These are phyloP conservation scores for Xerocomellus amylosporus DNA, from an alignment of 768 basidiomycete genomes.

Conservation along the genomic window DNA sequence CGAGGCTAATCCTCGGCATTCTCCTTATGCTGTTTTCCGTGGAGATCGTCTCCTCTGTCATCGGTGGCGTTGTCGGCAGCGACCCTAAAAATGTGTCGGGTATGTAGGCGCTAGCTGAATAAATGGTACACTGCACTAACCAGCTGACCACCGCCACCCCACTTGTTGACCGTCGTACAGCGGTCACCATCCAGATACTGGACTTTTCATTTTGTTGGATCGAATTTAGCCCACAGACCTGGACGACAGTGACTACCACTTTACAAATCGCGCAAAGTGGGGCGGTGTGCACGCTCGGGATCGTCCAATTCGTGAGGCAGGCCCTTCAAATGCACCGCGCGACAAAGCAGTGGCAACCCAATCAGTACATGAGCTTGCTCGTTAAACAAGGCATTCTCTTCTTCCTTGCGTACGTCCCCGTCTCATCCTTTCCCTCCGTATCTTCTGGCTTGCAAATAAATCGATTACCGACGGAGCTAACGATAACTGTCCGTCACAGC, in stretches of 20 bases:
- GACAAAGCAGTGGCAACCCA: background rate
- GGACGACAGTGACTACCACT: background rate
- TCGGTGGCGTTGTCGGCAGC: background rate
- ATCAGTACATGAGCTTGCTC: background rate
- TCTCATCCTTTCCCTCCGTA: background rate
- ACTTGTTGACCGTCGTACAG: background rate
- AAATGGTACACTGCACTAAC: background rate
- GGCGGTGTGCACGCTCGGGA: background rate
- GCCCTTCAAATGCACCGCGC: background rate
- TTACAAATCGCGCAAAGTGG: background rate
- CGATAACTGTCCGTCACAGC: background rate
- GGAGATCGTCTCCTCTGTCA: background rate
- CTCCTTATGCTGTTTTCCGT: background rate
- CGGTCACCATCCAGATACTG: background rate
- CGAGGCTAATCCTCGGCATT: background rate
- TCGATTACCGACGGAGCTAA: background rate
- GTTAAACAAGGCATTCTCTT: background rate
- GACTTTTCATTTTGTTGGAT: background rate
- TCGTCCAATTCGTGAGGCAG: background rate
- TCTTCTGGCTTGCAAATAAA: background rate
- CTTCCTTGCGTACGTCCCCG: background rate
- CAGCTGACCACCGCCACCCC: too few relatives aligned
- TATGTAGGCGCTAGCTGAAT: background rate
- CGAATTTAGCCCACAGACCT: rapidly evolving
- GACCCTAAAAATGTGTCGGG: background rate